Conservation (phyloP, 345 rosid genomes). For the Salix purpurea region DNA sequence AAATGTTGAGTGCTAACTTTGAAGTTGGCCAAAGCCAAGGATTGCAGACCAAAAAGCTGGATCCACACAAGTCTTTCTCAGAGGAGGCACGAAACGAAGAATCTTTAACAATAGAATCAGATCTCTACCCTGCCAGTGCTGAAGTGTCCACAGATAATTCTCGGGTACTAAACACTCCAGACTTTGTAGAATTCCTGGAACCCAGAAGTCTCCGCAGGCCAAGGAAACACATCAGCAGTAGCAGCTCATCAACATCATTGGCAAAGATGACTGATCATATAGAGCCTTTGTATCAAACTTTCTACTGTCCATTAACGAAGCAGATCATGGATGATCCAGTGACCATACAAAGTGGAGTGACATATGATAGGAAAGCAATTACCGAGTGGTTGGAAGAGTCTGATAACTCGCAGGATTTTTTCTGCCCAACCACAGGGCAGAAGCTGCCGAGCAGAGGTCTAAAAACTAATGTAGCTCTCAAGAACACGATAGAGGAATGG, state of each 20-base stretch:
- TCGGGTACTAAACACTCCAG: conserved; percentile 20
- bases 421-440: conserved; percentile 59
- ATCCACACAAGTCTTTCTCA: conserved; percentile 10
- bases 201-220: conserved; percentile 33
- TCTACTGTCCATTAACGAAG: conserved; percentile 81
- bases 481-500: conserved; percentile 79
- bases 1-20: conserved; percentile 52
- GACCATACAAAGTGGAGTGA: conserved; percentile 65
- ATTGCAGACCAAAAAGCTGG: conserved; percentile 13
- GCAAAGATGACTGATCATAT: conserved; percentile 45
- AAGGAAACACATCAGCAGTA: conserved; percentile 23
- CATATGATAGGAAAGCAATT: conserved; percentile 69
- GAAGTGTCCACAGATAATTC: conserved; percentile 42
- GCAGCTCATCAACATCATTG: conserved; percentile 36
- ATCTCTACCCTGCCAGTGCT: conserved; percentile 51
- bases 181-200: conserved; percentile 23
- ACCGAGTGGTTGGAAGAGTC: conserved; percentile 54
- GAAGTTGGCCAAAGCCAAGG: conserved; percentile 28
- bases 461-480: conserved; percentile 51
- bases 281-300: conserved; percentile 72
- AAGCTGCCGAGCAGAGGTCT: conserved; percentile 39
- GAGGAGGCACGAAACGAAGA: conserved; percentile 15
- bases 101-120: conserved; percentile 39
- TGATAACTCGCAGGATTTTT: conserved; percentile 34
- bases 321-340: conserved; percentile 89